These are phyloP conservation scores for Cafeteria roenbergensis DNA, from an alignment of 108 stramenopile species.

Conservation along the genomic window DNA sequence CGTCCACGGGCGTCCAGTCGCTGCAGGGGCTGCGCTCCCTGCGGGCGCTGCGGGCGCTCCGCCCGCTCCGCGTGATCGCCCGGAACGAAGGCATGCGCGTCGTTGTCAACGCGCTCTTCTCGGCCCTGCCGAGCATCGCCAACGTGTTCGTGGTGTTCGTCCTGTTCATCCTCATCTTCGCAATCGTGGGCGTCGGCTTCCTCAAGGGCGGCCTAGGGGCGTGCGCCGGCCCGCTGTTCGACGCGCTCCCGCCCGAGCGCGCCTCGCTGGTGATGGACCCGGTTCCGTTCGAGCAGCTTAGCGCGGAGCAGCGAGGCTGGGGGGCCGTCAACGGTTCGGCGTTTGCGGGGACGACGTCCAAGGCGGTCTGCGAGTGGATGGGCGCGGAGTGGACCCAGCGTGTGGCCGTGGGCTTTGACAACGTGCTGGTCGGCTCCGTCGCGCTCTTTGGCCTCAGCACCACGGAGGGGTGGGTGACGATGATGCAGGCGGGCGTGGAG, in stretches of 20 bases:
- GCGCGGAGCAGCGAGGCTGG: background rate
- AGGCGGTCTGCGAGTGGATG: background rate
- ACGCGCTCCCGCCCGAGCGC: background rate
- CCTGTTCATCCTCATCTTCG: constrained; percentile 49
- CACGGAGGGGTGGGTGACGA: constrained; percentile 31
- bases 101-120: constrained; percentile 54
- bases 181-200: constrained; percentile 50
- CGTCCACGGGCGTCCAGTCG: background rate
- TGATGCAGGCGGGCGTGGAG: constrained; percentile 36
- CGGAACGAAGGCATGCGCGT: constrained; percentile 50
- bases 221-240: constrained; percentile 18
- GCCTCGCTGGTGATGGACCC: background rate
- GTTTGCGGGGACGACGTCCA: background rate
- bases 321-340: background rate
- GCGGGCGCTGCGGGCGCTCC: constrained; percentile 50
- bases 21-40: constrained; percentile 31
- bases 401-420: no score
- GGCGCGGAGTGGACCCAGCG: constrained; percentile 11
- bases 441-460: constrained; percentile 37
- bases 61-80: constrained; percentile 54
- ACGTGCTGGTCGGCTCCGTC: constrained; percentile 27
- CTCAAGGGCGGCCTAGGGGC: constrained; percentile 48
- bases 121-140: constrained; percentile 42
- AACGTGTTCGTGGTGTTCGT: constrained; percentile 46
- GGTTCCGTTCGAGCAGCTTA: background rate